A percentile compares a stretch with the other conserved stretches of the same genome.
Evolutionary conservation across 345 rosid genomes (phyloP).

Genomic region (Populus tremula): DNA sequence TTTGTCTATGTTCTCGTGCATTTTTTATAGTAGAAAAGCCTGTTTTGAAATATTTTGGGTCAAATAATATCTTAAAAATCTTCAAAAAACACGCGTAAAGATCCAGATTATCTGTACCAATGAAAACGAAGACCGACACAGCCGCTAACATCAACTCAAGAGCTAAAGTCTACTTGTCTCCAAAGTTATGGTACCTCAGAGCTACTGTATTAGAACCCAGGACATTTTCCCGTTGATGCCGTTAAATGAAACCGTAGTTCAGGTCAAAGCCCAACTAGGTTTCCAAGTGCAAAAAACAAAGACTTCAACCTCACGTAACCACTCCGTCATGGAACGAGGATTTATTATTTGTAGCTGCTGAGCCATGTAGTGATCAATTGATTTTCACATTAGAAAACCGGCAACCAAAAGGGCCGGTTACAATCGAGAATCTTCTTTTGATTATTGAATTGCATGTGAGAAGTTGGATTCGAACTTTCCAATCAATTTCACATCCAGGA

Average conservation of each 20-base stretch:
- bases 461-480: too few relatives aligned
- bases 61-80: too few relatives aligned
- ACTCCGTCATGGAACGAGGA: constrained; percentile 85
- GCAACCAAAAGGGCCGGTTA: constrained; percentile 45
- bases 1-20: too few relatives aligned
- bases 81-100: too few relatives aligned
- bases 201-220: constrained; percentile 76
- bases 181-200: constrained; percentile 84
- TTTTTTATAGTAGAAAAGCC: too few relatives aligned
- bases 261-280: constrained; percentile 70
- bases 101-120: too few relatives aligned
- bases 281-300: constrained; percentile 74
- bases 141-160: constrained; percentile 59
- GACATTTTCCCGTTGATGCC: constrained; percentile 47
- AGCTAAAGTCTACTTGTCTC: constrained; percentile 79
- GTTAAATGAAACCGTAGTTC: constrained; percentile 53
- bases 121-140: constrained; percentile 53
- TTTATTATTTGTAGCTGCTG: constrained; percentile 71
- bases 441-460: too few relatives aligned
- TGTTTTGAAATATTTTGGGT: too few relatives aligned
- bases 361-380: constrained; percentile 61
- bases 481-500: too few relatives aligned
- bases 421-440: constrained; percentile 33
- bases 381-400: constrained; percentile 58
- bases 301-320: constrained; percentile 42